Evolutionary conservation across 1,284 basidiomycete genomes (phyloP), one percentile per base, ranked within the genome.

Genomic region (Mycosarcoma maydis): DNA sequence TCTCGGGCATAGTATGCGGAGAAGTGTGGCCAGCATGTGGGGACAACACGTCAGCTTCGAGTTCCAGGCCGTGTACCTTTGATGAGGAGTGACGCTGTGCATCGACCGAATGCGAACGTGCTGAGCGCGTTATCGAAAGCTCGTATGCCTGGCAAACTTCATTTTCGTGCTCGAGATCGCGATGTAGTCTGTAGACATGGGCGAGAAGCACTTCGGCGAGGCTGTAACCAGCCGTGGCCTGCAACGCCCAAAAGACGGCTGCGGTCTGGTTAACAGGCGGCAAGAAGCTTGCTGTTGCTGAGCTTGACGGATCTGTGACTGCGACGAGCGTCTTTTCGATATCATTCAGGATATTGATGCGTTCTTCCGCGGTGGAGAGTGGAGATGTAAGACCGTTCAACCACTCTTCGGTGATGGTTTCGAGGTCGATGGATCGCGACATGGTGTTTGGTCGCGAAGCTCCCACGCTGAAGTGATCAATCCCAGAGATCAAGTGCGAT

Each of bases 301-400:
- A 22, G 3, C 30, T 36, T 1, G 36, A 2, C 6, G 54, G 22
- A n/a, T 40, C 32, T 3, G 61, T 58, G 13, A 65, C 38, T 26
- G 46, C 38, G 49, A 60, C 61, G 19, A 71, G 47, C 2, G 34
- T 46, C 40, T 52, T 57, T 46, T 71, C 68, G 27, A 71, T 62
- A 10, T 56, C 44, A 13, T 66, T 60, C n/a, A 71, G 55, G 9
- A 54, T 46, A 6, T 29, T 27, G 39, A 58, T 61, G 6, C 68
- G 49, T 27, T 71, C 68, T 0, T 46, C 30, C 2, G 62, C 13
- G 0, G 68, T 66, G 4, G 61, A 65, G 26, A 70, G 50, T 1
- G 67, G 67, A 3, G 67, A 65, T 1, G 36, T 57, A 41, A 70
- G 61, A 16, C n/a, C 22, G 13, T 70, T 54, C 32, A 57, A 19